Base-by-base conservation (phyloP, 2,329 filamentous ascomycete species). In the Iodosphaeria phyllophila region DNA sequence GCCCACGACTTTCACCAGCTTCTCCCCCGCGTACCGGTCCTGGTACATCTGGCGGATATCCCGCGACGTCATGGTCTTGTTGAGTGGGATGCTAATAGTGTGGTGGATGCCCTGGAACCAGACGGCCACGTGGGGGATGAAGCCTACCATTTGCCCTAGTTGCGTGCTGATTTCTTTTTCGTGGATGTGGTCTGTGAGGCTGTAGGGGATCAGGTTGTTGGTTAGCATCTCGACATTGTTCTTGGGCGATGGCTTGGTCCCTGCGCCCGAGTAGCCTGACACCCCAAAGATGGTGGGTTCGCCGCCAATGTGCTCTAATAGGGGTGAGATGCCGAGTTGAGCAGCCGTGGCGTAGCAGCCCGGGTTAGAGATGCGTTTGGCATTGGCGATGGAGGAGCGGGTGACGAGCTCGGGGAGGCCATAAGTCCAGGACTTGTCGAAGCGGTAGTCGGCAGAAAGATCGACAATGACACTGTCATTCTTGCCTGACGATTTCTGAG, bases 61-160 rank as follows among this genome's bases (percentile, higher is more conserved):
- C 26, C 89, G 75, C 20, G 79, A 84, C 3, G 72, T 79, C 78
- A 95, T 91, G 32, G 69, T 64, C 51, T 86, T 65, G 43, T 75
- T 75, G 6, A 98, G 61, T 8, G 86, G 86, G 24, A 95, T 79
- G 43, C 72, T 83, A 50, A 95, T 84, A 19, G 83, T 86, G 51
- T 84, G 78, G 45, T 80, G 73, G 38, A 95, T 95, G 34, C 86
- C 86, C 44, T 91, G 76, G 66, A 95, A 95, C 86, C 83, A 95
- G 9, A 76, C 71, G n/a, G 83, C 80, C 13, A 92, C 84, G 48
- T 95, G 89, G 5, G 89, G 89, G 29, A 89, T 76, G 46, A 98
- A 98, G 5, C 74, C 77, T 8, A 92, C 72, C 11, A 66, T 54
- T 9, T 57, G 61, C 24, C 74, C 77, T 8, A 95, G 65, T 44